A percentile compares a stretch with the other conserved stretches of the same genome.
phyloP scores from a whole-genome alignment of 768 basidiomycete species.

The Boletus bicolor region DNA sequence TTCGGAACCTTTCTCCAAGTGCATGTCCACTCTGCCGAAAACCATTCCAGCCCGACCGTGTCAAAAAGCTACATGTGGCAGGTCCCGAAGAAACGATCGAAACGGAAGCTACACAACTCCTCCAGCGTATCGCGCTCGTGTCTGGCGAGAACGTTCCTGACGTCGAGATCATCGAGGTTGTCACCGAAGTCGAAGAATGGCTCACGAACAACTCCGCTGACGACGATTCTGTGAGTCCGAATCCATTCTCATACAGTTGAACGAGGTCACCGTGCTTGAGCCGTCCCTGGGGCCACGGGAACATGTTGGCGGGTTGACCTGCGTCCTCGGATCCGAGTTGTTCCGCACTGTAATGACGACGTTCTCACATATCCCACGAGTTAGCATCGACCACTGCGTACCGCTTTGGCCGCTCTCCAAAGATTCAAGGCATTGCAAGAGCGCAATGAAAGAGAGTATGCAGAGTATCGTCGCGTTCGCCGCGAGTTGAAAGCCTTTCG shows the following conservation, averaged over 20 bases:
- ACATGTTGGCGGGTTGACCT: background rate
- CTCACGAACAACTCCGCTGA: constrained; percentile 41
- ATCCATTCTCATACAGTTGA: background rate
- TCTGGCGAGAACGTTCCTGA: constrained; percentile 33
- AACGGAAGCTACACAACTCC: constrained; percentile 34
- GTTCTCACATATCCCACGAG: constrained; percentile 23
- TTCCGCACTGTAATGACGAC: constrained; percentile 14
- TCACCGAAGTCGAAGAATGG: constrained; percentile 52
- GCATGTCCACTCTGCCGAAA: constrained; percentile 69
- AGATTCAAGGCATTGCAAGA: constrained; percentile 39
- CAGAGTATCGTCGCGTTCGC: constrained; percentile 32
- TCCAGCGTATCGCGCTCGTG: constrained; percentile 35
- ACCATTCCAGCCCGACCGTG: constrained; percentile 49
- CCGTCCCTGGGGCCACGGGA: background rate
- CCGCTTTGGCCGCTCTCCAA: constrained; percentile 34
- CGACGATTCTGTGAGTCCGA: constrained; percentile 33
- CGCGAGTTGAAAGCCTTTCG: constrained; percentile 31
- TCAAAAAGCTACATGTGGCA: constrained; percentile 67
- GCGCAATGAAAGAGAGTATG: constrained; percentile 30
- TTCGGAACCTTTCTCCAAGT: constrained; percentile 46
- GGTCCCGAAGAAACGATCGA: constrained; percentile 44
- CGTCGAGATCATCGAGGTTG: constrained; percentile 36
- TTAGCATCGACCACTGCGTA: constrained; percentile 34
- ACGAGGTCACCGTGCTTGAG: background rate
- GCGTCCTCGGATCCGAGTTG: constrained; percentile 17